phyloP scores from a whole-genome alignment of 805 yeast genomes.

The Yarrowia bubula region DNA sequence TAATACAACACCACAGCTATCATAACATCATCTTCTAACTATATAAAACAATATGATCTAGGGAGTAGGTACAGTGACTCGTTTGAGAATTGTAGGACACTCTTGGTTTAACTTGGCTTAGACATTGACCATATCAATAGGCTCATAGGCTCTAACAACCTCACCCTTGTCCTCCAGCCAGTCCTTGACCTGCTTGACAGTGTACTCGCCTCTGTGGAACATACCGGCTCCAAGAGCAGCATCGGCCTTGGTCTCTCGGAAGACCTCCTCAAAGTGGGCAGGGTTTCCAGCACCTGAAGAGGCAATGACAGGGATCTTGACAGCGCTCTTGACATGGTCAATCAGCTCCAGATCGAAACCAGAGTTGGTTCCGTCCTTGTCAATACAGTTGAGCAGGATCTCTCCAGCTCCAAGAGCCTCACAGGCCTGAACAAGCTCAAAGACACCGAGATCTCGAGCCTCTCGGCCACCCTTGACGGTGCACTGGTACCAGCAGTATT shows the following conservation, averaged over 20 bases:
- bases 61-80: too few species aligned
- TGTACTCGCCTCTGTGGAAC: constrained; percentile 93
- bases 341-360: constrained; percentile 90
- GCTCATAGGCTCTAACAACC: constrained; percentile 47
- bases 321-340: constrained; percentile 70
- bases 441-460: constrained; percentile 83
- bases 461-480: constrained; percentile 97
- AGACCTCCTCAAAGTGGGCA: constrained; percentile 84
- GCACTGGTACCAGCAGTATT: constrained; percentile 89
- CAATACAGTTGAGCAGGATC: constrained; percentile 87
- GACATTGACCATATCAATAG: neutral
- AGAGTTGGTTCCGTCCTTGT: constrained; percentile 93
- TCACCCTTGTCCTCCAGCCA: constrained; percentile 59
- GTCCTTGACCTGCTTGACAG: constrained; percentile 78
- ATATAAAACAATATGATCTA: too few species aligned
- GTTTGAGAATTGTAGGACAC: too few species aligned
- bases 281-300: constrained; percentile 98
- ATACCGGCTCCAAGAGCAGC: constrained; percentile 99
- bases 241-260: constrained; percentile 75
- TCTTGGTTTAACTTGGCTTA: too few species aligned
- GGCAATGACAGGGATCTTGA: constrained; percentile 90
- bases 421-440: constrained; percentile 82
- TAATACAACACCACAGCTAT: too few species aligned
- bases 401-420: constrained; percentile 97
- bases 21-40: too few species aligned